These are phyloP conservation scores for Vaccinium myrtillus DNA, from an alignment of 148 eudicot species.

Conservation along the genomic window DNA sequence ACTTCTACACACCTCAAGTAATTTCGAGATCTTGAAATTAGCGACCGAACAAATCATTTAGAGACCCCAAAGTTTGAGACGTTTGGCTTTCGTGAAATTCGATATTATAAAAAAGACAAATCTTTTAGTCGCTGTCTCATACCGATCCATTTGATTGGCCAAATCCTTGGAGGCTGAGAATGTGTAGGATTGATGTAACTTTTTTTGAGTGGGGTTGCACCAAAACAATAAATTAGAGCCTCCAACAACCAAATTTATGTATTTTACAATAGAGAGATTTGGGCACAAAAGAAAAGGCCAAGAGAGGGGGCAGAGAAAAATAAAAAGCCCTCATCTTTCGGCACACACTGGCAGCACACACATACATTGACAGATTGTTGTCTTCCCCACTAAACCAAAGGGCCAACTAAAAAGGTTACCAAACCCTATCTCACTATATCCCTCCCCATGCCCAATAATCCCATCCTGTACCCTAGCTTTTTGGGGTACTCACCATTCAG, in stretches of 20 bases:
- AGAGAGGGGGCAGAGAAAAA: neutral
- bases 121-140: neutral
- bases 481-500: neutral
- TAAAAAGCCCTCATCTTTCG: neutral
- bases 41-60: neutral
- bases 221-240: neutral
- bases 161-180: too few relatives aligned
- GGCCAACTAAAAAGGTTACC: slow-evolving; percentile 7
- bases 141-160: neutral
- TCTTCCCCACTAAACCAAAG: neutral
- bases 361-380: neutral
- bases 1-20: neutral
- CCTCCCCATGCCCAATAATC: neutral
- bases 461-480: neutral
- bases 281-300: neutral
- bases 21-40: neutral
- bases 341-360: neutral
- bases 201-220: neutral
- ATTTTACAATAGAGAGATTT: neutral
- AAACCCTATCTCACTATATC: neutral
- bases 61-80: neutral
- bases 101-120: neutral
- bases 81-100: neutral
- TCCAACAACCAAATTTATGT: neutral
- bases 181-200: neutral